Evolutionary conservation across 345 rosid species (phyloP), one percentile per base, ranked within the genome.

Genomic region (Linum tenue): DNA sequence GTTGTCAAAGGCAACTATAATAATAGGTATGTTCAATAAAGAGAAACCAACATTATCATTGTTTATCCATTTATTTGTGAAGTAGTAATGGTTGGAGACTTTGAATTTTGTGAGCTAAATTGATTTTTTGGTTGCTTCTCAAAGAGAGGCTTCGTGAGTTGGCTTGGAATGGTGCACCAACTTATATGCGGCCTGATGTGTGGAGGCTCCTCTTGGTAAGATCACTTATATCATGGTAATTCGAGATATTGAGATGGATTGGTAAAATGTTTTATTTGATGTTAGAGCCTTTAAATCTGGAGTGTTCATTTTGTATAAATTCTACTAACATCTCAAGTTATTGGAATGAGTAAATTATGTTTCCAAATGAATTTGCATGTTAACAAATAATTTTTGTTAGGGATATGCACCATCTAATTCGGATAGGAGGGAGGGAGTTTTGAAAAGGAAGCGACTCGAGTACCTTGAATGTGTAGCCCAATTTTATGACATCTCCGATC

Each of bases 361-460:
- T 22, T 22, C 31, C 31, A 22, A 22, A 22, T 22, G 31, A 22
- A 22, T 22, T 22, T 22, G 31, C 31, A 22, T 22, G 31, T 22
- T 22, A 22, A 22, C 31, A 22, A 11, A 22, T 4, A 14, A 64
- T 48, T 39, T 39, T 17, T 65, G 48, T 51, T 96, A 94, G 96
- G 99, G 97, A 88, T 90, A 88, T 84, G 97, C 96, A 94, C 92
- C 99, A 75, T 84, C 99, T 83, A 94, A 94, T 85, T 90, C 97
- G 87, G 99, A 94, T 86, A 85, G 96, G 86, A 84, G 97, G 88
- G 96, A 90, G 80, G 90, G 85, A 69, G 90, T 85, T 77, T 69
- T 90, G 66, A 83, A 84, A 76, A 90, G 95, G 74, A 94, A 94
- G 76, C 92, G 96, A 44, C 76, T 81, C 17, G 99, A 94, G 76